Conservation (phyloP, 2,329 filamentous ascomycete species). For the Epicoccum nigrum region DNA sequence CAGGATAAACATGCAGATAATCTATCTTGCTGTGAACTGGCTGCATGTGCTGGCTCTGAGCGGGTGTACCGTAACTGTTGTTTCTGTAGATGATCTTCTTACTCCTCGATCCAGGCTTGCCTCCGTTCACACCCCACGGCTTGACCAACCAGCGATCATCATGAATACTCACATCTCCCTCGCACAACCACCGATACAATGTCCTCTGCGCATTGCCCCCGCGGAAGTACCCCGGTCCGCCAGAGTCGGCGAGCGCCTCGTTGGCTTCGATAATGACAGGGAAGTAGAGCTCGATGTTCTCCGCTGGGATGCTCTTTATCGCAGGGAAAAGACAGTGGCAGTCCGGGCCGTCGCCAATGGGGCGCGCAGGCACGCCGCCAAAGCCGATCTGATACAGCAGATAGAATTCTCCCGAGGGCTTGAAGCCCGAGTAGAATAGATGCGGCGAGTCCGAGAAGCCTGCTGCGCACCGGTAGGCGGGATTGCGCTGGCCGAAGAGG, state of each 20-base stretch:
- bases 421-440: slow-evolving; percentile 59
- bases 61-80: slow-evolving; percentile 43
- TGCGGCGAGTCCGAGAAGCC: slow-evolving; percentile 59
- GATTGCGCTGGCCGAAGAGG: slow-evolving; percentile 56
- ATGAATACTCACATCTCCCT: slow-evolving; percentile 56
- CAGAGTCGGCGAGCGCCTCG: slow-evolving; percentile 56
- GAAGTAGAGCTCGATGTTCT: slow-evolving; percentile 57
- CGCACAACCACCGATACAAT: slow-evolving; percentile 54
- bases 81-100: slow-evolving; percentile 53
- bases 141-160: slow-evolving; percentile 59
- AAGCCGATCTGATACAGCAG: slow-evolving; percentile 60
- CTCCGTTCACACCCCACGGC: slow-evolving; percentile 57
- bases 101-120: slow-evolving; percentile 53
- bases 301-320: slow-evolving; percentile 58
- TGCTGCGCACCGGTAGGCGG: slow-evolving; percentile 55
- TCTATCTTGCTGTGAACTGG: slow-evolving; percentile 57
- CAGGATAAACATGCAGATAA: slow-evolving; percentile 53
- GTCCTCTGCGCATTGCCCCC: slow-evolving; percentile 59
- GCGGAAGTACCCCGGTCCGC: slow-evolving; percentile 55
- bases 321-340: slow-evolving; percentile 59
- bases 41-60: slow-evolving; percentile 44
- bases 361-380: slow-evolving; percentile 56
- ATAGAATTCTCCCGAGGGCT: slow-evolving; percentile 56
- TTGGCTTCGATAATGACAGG: slow-evolving; percentile 57
- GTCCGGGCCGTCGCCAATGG: slow-evolving; percentile 56